Conservation (phyloP, 192 early-diverging fungal species). For the Mortierella alpina region DNA sequence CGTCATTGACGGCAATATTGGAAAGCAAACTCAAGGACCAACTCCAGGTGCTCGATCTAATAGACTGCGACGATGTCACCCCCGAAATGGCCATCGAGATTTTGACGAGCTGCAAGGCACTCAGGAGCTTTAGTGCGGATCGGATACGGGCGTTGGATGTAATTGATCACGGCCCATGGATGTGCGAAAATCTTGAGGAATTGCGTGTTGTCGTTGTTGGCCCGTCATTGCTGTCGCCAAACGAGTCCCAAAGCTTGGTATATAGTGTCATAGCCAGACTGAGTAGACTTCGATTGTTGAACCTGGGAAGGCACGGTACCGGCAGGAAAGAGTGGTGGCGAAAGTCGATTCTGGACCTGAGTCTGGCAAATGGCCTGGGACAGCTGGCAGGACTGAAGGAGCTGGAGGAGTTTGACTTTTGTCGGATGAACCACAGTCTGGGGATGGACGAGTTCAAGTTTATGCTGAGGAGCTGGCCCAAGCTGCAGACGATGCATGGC, state of each 20-base stretch:
- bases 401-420: constrained; percentile 42
- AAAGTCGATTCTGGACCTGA: constrained; percentile 31
- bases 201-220: constrained; percentile 31
- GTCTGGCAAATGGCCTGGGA: constrained; percentile 16
- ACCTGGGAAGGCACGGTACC: constrained; percentile 11
- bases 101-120: neutral
- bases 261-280: constrained; percentile 21
- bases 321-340: neutral
- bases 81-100: constrained; percentile 15
- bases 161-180: neutral
- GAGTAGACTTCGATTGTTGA: constrained; percentile 21
- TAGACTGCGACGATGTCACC: constrained; percentile 5
- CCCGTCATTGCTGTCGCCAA: neutral
- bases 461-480: constrained; percentile 41
- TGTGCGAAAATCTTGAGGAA: constrained; percentile 25
- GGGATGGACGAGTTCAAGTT: constrained; percentile 39
- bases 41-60: constrained; percentile 20
- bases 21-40: neutral
- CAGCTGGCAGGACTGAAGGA: constrained; percentile 12
- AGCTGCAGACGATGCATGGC: constrained; percentile 23
- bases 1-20: neutral
- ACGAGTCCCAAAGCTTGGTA: constrained; percentile 5
- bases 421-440: constrained; percentile 30
- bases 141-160: constrained; percentile 13
- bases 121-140: constrained; percentile 32